A percentile compares a stretch with the other conserved stretches of the same genome.
These are phyloP conservation scores for Mucor ambiguus DNA, from an alignment of 371 early-diverging fungal genomes.

Conservation along the genomic window DNA sequence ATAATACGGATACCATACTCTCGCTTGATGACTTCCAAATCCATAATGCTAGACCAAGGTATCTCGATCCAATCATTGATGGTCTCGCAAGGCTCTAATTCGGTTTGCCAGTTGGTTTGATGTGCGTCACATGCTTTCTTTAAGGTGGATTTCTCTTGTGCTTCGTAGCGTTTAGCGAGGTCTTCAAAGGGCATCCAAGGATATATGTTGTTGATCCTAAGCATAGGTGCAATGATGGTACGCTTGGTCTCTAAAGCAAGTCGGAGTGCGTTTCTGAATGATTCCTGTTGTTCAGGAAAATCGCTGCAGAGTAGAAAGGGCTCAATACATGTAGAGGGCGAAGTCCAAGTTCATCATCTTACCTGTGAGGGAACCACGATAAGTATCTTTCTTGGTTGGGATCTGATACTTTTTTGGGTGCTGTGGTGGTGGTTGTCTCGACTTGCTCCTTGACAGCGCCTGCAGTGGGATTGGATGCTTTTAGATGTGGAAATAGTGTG, in stretches of 20 bases:
- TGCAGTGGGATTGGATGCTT: not conserved
- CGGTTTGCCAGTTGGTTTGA: conserved; percentile 24
- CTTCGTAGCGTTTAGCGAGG: conserved; percentile 36
- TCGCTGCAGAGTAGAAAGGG: conserved; percentile 13
- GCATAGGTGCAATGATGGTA: conserved; percentile 49
- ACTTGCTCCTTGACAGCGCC: not conserved
- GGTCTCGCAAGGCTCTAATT: conserved; percentile 31
- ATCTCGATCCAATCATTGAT: conserved; percentile 31
- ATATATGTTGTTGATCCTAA: conserved; percentile 38
- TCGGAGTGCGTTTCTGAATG: conserved; percentile 49
- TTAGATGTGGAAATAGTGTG: conserved; percentile 14
- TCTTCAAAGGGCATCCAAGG: conserved; percentile 48
- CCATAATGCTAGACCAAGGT: conserved; percentile 40
- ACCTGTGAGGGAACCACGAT: conserved; percentile 40
- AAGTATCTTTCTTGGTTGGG: conserved; percentile 28
- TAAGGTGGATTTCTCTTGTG: conserved; percentile 35
- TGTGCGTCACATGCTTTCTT: conserved; percentile 21
- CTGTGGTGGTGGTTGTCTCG: not conserved
- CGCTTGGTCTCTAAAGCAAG: conserved; percentile 48
- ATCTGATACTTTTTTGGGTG: conserved; percentile 1
- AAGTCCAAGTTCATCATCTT: not conserved
- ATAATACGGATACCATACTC: conserved; percentile 44
- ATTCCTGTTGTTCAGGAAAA: conserved; percentile 46
- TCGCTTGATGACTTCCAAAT: conserved; percentile 22
- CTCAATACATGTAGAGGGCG: not conserved